Evolutionary conservation across 495 filamentous ascomycete genomes (phyloP).

Genomic region (Penicillium arizonense): DNA sequence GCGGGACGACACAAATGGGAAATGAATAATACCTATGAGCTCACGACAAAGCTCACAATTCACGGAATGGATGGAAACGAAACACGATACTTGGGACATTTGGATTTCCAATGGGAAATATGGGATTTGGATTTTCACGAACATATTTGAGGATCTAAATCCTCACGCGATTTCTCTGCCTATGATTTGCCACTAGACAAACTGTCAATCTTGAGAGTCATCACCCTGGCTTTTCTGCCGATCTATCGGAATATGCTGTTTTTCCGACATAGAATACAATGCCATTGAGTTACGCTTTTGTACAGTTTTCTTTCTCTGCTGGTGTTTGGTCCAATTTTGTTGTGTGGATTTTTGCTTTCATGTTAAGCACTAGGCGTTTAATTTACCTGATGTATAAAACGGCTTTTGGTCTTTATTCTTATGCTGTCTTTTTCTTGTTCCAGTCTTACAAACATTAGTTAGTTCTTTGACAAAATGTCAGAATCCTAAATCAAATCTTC

Average conservation of each 20-base stretch:
- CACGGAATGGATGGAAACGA: slow-evolving; percentile 15
- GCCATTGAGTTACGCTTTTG: not conserved
- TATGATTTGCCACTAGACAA: not conserved
- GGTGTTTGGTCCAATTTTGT: not conserved
- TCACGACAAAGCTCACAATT: slow-evolving; percentile 10
- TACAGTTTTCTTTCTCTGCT: not conserved
- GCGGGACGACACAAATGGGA: slow-evolving; percentile 30
- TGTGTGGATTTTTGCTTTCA: not conserved
- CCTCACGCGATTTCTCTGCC: slow-evolving; percentile 6
- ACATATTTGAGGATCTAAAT: slow-evolving; percentile 23
- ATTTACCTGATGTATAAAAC: slow-evolving; percentile 2
- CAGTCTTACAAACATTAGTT: not conserved
- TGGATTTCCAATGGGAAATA: slow-evolving; percentile 11
- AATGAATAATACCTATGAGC: slow-evolving; percentile 34
- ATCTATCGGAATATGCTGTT: not conserved
- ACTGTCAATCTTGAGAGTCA: not conserved
- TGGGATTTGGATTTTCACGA: slow-evolving; percentile 14
- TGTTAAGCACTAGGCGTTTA: not conserved
- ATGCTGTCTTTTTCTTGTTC: not conserved
- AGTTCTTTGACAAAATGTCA: not conserved
- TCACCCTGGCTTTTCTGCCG: not conserved
- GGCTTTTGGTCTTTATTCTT: not conserved
- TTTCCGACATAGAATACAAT: slow-evolving; percentile 3
- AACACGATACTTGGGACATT: slow-evolving; percentile 12
- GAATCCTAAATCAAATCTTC: not conserved